These are phyloP conservation scores for Colletotrichum somersetense DNA, from an alignment of 2,329 filamentous ascomycete species.

Conservation along the genomic window DNA sequence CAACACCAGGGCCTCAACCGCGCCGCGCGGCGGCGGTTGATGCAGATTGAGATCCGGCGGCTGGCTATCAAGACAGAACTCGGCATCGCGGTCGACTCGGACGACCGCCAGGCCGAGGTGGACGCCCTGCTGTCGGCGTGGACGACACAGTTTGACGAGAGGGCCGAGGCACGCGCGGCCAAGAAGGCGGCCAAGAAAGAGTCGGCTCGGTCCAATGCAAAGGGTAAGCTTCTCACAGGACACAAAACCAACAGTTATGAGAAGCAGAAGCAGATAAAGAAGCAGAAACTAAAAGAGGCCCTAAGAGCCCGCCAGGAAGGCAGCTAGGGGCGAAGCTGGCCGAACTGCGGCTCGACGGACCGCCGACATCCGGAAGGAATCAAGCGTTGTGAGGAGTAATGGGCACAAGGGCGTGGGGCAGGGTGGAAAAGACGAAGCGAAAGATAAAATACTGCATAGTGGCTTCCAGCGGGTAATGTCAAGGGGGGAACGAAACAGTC, in stretches of 20 bases:
- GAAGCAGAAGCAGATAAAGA: constrained; percentile 37
- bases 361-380: neutral
- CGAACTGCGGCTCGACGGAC: constrained; percentile 22
- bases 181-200: constrained; percentile 36
- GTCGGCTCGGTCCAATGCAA: constrained; percentile 11
- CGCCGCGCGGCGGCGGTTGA: constrained; percentile 37
- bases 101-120: constrained; percentile 35
- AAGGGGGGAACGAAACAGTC: neutral
- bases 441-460: constrained; percentile 6
- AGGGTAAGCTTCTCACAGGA: constrained; percentile 38
- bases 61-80: constrained; percentile 32
- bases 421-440: neutral
- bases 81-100: constrained; percentile 31
- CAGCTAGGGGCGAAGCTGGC: constrained; percentile 32
- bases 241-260: constrained; percentile 26
- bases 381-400: neutral
- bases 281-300: constrained; percentile 38
- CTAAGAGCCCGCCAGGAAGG: constrained; percentile 33
- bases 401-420: neutral
- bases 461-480: constrained; percentile 33
- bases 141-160: constrained; percentile 32
- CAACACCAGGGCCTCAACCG: constrained; percentile 33
- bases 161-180: constrained; percentile 23
- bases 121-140: constrained; percentile 30
- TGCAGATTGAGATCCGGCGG: constrained; percentile 36